These are phyloP conservation scores for Scheffersomyces parashehatae DNA, from an alignment of 1,139 yeast genomes.

Conservation along the genomic window DNA sequence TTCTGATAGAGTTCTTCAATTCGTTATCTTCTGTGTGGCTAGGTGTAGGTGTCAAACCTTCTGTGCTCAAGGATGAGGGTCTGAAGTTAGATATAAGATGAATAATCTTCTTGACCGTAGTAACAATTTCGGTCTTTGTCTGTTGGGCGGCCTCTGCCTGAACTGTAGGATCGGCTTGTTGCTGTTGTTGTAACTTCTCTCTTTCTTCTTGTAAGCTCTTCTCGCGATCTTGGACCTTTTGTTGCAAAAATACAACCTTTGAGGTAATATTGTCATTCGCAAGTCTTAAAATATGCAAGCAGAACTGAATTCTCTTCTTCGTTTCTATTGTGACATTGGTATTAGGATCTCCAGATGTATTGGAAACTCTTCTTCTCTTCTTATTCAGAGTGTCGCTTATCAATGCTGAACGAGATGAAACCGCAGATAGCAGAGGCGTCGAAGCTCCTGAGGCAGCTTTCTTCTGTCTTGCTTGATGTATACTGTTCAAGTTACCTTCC, in stretches of 20 bases:
- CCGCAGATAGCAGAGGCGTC: constrained; percentile 2
- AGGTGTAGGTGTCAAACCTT: constrained; percentile 10
- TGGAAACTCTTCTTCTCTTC: constrained; percentile 23
- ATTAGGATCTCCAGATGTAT: constrained; percentile 2
- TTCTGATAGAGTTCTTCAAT: constrained; percentile 72
- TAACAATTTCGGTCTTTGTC: constrained; percentile 78
- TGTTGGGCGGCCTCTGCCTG: constrained; percentile 34
- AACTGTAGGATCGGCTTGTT: constrained; percentile 8
- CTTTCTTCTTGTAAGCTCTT: constrained; percentile 14
- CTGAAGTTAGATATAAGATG: constrained; percentile 83
- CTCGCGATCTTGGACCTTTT: constrained; percentile 28
- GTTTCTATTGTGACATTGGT: constrained; percentile 45
- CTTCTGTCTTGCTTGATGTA: constrained; percentile 33
- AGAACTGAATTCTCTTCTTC: constrained; percentile 67
- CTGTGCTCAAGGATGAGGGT: constrained; percentile 57
- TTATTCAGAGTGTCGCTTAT: constrained; percentile 10
- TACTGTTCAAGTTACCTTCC: constrained; percentile 45
- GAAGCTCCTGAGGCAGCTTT: constrained; percentile 11
- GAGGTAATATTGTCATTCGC: constrained; percentile 73
- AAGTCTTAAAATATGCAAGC: constrained; percentile 69
- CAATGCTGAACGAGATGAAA: background rate
- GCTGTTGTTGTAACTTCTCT: constrained; percentile 18
- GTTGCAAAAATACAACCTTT: constrained; percentile 64
- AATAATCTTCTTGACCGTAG: constrained; percentile 87
- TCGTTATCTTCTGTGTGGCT: constrained; percentile 12